These are phyloP conservation scores for Leishmania turanica DNA, from an alignment of 208 protist genomes.

Conservation along the genomic window DNA sequence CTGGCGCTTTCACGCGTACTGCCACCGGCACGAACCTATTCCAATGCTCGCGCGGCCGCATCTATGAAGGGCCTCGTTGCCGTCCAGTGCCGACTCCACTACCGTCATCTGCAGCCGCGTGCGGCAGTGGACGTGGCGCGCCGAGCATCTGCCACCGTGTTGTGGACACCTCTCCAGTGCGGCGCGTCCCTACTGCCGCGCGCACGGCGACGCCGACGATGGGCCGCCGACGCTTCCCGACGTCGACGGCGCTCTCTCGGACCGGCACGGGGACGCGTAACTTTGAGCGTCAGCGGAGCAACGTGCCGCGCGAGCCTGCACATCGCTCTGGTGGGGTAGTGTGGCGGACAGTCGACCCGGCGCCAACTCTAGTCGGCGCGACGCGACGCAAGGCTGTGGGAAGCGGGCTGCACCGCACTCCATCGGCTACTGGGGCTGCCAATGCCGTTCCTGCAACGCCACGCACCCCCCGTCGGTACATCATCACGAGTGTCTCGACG, in stretches of 20 bases:
- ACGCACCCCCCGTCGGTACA: slow-evolving; percentile 24
- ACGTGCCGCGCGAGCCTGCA: background rate
- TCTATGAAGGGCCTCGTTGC: background rate
- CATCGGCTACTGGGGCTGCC: slow-evolving; percentile 7
- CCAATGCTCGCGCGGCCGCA: background rate
- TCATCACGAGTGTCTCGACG: slow-evolving; percentile 30
- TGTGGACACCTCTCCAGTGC: background rate
- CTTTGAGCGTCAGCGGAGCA: slow-evolving; percentile 26
- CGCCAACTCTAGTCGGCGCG: slow-evolving; percentile 24
- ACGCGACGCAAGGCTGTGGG: slow-evolving; percentile 1
- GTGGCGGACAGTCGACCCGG: slow-evolving; percentile 20
- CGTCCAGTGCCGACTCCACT: background rate
- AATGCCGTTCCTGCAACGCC: slow-evolving; percentile 4
- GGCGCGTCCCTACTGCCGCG: background rate
- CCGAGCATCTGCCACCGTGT: background rate
- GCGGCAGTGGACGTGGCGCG: background rate
- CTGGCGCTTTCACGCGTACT: slow-evolving; percentile 26
- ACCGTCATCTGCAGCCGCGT: no score
- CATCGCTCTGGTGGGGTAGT: background rate
- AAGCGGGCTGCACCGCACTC: slow-evolving; percentile 15
- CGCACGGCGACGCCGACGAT: slow-evolving; percentile 5
- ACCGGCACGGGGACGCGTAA: slow-evolving; percentile 4
- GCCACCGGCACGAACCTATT: slow-evolving; percentile 29
- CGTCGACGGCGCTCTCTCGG: slow-evolving; percentile 13
- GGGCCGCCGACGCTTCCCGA: background rate